Base-by-base conservation (phyloP, 331 rosid genomes). In the Cydonia oblonga region DNA sequence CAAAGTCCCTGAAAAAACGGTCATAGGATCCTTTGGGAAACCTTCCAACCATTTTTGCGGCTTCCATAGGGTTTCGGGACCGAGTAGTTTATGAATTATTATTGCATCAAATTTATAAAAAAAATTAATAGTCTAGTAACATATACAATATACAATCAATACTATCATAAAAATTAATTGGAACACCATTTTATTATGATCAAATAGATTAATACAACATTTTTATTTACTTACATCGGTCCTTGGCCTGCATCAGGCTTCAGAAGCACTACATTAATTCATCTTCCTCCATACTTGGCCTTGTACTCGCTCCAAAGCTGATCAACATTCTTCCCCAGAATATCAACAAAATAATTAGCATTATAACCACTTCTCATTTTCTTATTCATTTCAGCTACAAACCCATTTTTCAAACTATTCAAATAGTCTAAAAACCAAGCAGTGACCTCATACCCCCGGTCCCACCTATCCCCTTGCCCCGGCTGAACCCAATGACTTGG, bases 301-400 rank as follows among this genome's bases (percentile, higher is more conserved):
- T 81, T 81, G 77, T 85, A 86, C 9, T 83, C 87, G 32, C 15
- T 63, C 87, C 88, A 89, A 2, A 86, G 81, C 84, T 85, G 83
- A 69, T 80, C 49, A 23, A 81, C 84, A 1, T 63, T 76, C 79
- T 83, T 85, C 70, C 88, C 88, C 15, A 82, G 79, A 26, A 90
- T 32, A 63, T 82, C 70, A 75, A 18, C 59, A 26, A 90, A 90
- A 74, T 76, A 87, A 61, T 71, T n/a, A 20, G 68, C 81, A 63
- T 42, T 82, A 64, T 82, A 90, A 16, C 70, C 77, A 28, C 7
- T 25, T 51, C 46, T 82, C 83, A 82, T 29, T 80, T 75, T 82
- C 72, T 54, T 69, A 73, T 89, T 89, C 65, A 84, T 66, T 53
- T 85, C 82, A 0, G 84, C 86, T 56, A 85, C 89, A 71, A 87